Conservation (phyloP, 2,329 filamentous ascomycete genomes). For the Colletotrichum brevisporum region DNA sequence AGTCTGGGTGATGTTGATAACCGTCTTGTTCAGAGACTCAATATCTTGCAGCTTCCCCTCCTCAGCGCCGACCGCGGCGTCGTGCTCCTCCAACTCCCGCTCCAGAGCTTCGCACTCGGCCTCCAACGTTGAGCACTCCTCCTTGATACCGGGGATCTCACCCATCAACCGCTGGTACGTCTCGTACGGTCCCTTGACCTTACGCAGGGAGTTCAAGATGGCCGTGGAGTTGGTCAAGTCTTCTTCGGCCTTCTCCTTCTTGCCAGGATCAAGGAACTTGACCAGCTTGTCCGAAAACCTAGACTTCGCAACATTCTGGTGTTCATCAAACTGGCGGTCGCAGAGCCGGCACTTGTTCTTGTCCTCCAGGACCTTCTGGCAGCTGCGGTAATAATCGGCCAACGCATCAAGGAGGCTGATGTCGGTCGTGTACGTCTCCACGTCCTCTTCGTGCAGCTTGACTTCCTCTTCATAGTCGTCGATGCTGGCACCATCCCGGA, state of each 20-base stretch:
- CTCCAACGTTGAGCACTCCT: constrained; percentile 74
- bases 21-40: constrained; percentile 81
- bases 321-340: constrained; percentile 75
- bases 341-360: constrained; percentile 85
- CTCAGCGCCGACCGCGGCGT: constrained; percentile 75
- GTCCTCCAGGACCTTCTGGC: constrained; percentile 74
- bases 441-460: constrained; percentile 67
- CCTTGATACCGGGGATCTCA: constrained; percentile 79
- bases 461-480: constrained; percentile 70
- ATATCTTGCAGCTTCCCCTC: constrained; percentile 79
- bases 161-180: constrained; percentile 77
- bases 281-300: constrained; percentile 77
- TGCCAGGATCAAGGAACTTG: constrained; percentile 72
- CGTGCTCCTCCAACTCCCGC: constrained; percentile 75
- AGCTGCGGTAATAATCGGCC: constrained; percentile 79
- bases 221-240: constrained; percentile 67
- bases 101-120: constrained; percentile 73
- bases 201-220: constrained; percentile 71
- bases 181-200: constrained; percentile 78
- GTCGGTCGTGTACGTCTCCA: constrained; percentile 74
- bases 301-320: constrained; percentile 69
- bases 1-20: constrained; percentile 81
- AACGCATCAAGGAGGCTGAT: constrained; percentile 78
- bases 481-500: constrained; percentile 61
- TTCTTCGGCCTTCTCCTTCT: constrained; percentile 73